phyloP scores from a whole-genome alignment of 2,329 filamentous ascomycete species.

The Oidium heveae region DNA sequence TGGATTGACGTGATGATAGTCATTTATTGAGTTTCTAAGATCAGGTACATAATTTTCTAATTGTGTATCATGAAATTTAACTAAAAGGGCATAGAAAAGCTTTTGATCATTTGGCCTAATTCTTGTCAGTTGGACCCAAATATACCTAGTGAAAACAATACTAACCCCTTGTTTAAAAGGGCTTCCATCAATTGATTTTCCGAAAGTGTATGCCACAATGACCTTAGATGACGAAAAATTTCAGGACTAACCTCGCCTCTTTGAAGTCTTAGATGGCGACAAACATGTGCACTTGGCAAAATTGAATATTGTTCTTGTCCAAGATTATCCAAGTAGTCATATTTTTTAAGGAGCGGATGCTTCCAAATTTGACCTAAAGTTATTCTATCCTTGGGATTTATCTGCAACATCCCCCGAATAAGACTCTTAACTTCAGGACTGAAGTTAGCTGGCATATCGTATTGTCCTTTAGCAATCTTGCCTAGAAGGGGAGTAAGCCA shows the following conservation, averaged over 20 bases:
- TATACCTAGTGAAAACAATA: not conserved
- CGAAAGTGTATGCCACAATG: constrained; percentile 70
- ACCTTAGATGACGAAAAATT: constrained; percentile 62
- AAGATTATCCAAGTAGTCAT: constrained; percentile 44
- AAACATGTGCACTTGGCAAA: constrained; percentile 31
- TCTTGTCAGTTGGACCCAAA: constrained; percentile 1
- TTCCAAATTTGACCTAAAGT: constrained; percentile 60
- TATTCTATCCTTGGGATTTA: constrained; percentile 57
- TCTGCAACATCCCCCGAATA: constrained; percentile 53
- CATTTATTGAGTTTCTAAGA: constrained; percentile 64
- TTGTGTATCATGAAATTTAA: constrained; percentile 61
- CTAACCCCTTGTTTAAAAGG: constrained; percentile 39
- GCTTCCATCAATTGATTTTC: constrained; percentile 46
- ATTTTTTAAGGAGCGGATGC: constrained; percentile 68
- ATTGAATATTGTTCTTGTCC: constrained; percentile 20
- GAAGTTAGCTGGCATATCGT: constrained; percentile 35
- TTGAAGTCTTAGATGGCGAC: constrained; percentile 30
- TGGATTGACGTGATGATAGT: constrained; percentile 59
- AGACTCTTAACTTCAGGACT: constrained; percentile 49
- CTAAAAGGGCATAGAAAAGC: constrained; percentile 67
- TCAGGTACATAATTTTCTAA: constrained; percentile 68
- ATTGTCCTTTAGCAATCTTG: constrained; percentile 32
- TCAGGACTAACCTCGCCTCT: constrained; percentile 52
- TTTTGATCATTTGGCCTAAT: constrained; percentile 66
- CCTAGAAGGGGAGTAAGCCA: constrained; percentile 33